Conservation (phyloP, 208 protist species). For the Crithidia thermophila region DNA sequence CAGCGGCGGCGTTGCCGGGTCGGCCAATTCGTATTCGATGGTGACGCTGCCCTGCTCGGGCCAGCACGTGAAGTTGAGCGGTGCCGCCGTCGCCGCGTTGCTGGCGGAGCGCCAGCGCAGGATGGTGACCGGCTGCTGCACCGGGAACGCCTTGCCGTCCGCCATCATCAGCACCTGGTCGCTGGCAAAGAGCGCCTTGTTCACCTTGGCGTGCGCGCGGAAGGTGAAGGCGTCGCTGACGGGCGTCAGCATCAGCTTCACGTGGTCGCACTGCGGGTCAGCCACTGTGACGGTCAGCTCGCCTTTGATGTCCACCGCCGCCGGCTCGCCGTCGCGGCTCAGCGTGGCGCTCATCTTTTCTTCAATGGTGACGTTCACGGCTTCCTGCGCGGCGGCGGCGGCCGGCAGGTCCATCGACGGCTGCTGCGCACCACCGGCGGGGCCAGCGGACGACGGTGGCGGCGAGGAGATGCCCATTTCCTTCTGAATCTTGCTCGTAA, state of each 20-base stretch:
- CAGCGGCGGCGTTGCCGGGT: constrained; percentile 39
- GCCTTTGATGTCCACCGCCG: constrained; percentile 63
- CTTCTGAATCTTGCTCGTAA: constrained; percentile 73
- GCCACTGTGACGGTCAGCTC: constrained; percentile 76
- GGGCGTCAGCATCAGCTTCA: constrained; percentile 57
- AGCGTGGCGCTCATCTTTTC: constrained; percentile 73
- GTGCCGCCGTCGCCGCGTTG: constrained; percentile 27
- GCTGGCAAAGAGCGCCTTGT: constrained; percentile 78
- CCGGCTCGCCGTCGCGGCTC: constrained; percentile 56
- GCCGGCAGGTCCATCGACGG: constrained; percentile 2
- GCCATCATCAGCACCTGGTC: constrained; percentile 81
- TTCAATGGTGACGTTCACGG: constrained; percentile 60
- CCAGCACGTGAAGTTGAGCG: constrained; percentile 86
- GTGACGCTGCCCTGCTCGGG: constrained; percentile 66
- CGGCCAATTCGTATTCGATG: constrained; percentile 83
- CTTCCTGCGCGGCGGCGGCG: constrained; percentile 22
- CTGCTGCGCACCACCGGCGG: not conserved
- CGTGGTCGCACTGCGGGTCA: constrained; percentile 58
- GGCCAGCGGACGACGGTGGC: not conserved
- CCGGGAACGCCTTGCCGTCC: constrained; percentile 76
- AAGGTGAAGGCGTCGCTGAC: constrained; percentile 76
- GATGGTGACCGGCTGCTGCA: constrained; percentile 82
- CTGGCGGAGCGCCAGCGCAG: constrained; percentile 68
- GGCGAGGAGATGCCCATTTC: constrained; percentile 53
- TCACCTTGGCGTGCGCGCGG: constrained; percentile 84